These are phyloP conservation scores for Arachnomyces sp. DNA, from an alignment of 2,329 filamentous ascomycete species.

Conservation along the genomic window DNA sequence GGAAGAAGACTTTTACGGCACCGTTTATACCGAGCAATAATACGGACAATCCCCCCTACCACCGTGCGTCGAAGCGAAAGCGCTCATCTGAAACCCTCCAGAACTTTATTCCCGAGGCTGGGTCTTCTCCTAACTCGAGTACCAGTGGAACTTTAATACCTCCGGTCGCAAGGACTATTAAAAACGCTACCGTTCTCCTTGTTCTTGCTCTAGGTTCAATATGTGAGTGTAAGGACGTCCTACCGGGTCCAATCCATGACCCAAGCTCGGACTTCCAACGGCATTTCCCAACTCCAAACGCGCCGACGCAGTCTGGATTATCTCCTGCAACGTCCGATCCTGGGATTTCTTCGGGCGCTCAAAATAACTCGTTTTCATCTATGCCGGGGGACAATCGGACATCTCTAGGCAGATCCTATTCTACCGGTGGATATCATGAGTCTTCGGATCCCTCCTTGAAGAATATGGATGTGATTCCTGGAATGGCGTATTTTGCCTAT, in stretches of 20 bases:
- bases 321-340: constrained; percentile 23
- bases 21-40: constrained; percentile 8
- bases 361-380: constrained; percentile 8
- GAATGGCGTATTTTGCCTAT: constrained; percentile 80
- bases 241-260: constrained; percentile 49
- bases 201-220: constrained; percentile 84
- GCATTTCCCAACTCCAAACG: constrained; percentile 20
- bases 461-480: constrained; percentile 81
- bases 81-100: constrained; percentile 27
- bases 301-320: constrained; percentile 13
- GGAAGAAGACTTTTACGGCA: constrained; percentile 11
- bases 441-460: constrained; percentile 27
- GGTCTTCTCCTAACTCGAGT: constrained; percentile 13
- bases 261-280: constrained; percentile 1
- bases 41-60: constrained; percentile 13
- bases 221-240: constrained; percentile 45
- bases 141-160: constrained; percentile 5
- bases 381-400: constrained; percentile 12
- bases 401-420: constrained; percentile 9
- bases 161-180: constrained; percentile 49
- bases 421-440: constrained; percentile 10
- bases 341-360: constrained; percentile 15
- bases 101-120: constrained; percentile 18
- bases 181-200: constrained; percentile 73
- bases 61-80: constrained; percentile 31